Conservation (phyloP, 345 rosid genomes). For the Eutrema heterophyllum region DNA sequence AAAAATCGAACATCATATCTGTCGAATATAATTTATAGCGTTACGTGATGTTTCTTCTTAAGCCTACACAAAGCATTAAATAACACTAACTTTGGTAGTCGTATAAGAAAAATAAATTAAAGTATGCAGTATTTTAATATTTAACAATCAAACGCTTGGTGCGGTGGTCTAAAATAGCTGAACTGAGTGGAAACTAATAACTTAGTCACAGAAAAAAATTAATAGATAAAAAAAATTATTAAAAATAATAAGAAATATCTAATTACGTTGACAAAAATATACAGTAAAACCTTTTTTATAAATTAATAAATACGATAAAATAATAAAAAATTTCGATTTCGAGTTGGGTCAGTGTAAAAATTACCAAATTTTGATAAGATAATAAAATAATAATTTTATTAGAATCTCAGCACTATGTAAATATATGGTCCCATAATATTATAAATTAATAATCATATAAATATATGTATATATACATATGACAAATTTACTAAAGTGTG, state of each 20-base stretch:
- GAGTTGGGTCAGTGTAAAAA: too few relatives aligned
- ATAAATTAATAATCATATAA: too few relatives aligned
- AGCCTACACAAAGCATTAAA: slow-evolving; percentile 23
- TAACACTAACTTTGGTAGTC: slow-evolving; percentile 3
- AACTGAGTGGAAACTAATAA: not conserved
- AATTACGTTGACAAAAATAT: not conserved
- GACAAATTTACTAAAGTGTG: too few relatives aligned
- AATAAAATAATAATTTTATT: too few relatives aligned
- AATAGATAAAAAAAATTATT: not conserved
- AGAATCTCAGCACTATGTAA: too few relatives aligned
- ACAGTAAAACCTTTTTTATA: too few relatives aligned
- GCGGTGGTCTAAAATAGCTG: not conserved
- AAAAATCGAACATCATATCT: not conserved
- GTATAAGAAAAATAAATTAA: not conserved
- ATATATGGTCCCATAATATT: too few relatives aligned
- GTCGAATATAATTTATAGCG: not conserved
- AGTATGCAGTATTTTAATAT: not conserved
- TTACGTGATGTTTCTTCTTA: slow-evolving; percentile 22
- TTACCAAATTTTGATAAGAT: too few relatives aligned
- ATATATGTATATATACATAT: too few relatives aligned
- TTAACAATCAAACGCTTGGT: not conserved
- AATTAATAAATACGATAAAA: too few relatives aligned
- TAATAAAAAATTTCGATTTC: too few relatives aligned
- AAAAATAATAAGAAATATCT: not conserved
- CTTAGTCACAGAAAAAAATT: not conserved